phyloP scores from a whole-genome alignment of 768 basidiomycete species.

The Cystobasidium tubakii region DNA sequence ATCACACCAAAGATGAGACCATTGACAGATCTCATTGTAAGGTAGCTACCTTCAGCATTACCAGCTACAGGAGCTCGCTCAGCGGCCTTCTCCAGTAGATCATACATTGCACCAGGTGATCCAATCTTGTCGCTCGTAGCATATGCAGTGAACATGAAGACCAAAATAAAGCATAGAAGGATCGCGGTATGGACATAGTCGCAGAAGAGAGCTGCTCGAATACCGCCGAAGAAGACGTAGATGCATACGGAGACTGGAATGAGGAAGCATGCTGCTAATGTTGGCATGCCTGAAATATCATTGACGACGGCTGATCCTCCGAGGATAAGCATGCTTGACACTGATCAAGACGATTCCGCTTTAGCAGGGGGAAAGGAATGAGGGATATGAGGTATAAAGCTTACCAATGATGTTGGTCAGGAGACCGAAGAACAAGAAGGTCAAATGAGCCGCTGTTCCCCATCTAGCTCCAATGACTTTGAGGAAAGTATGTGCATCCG shows the following conservation, averaged over 20 bases:
- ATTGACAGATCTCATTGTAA: slow-evolving; percentile 70
- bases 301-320: slow-evolving; percentile 73
- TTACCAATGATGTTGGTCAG: slow-evolving; percentile 88
- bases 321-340: slow-evolving; percentile 49
- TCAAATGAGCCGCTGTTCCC: slow-evolving; percentile 69
- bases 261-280: slow-evolving; percentile 26
- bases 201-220: slow-evolving; percentile 76
- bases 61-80: slow-evolving; percentile 61
- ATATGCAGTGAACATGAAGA: slow-evolving; percentile 71
- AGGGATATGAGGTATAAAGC: slow-evolving; percentile 55
- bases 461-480: slow-evolving; percentile 68
- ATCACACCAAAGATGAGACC: slow-evolving; percentile 72
- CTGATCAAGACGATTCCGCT: too few relatives aligned
- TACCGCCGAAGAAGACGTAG: slow-evolving; percentile 52
- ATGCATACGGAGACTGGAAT: slow-evolving; percentile 32
- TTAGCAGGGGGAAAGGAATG: too few relatives aligned
- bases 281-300: slow-evolving; percentile 80
- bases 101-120: slow-evolving; percentile 68
- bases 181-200: slow-evolving; percentile 64
- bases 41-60: slow-evolving; percentile 78
- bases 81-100: slow-evolving; percentile 63
- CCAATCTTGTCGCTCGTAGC: slow-evolving; percentile 72
- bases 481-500: slow-evolving; percentile 75
- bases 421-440: slow-evolving; percentile 86
- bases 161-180: slow-evolving; percentile 77